Base-by-base conservation (phyloP, 1,139 yeast species). In the Pichia sp. region DNA sequence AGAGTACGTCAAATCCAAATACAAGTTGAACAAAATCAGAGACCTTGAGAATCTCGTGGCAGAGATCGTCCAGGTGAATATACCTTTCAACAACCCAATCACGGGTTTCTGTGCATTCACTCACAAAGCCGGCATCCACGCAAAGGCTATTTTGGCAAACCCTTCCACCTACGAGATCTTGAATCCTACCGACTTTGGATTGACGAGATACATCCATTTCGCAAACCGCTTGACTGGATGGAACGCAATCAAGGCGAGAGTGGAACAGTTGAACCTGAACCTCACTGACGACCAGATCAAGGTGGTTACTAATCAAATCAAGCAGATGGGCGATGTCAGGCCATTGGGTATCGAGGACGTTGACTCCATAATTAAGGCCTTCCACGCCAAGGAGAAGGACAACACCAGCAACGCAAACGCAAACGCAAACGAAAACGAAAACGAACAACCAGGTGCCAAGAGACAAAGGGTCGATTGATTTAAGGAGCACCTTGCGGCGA, bases 211-310 rank as follows among this genome's bases (percentile, higher is more conserved):
- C 64, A 79, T 80, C 59, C 84, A 80, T 65, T 80, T 80, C 63
- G 84, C 84, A 58, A 79, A 79, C 70, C 71, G 84, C 64, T 73
- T 80, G 66, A 80, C 84, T 13, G 84, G 84, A 46, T 80, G 73
- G 85, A 80, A 80, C 64, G 86, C 85, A 46, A 81, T 81, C 68
- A 81, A 81, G 69, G 77, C 84, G 26, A 76, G 86, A 73, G 85
- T 81, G 53, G 85, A 81, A 66, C 86, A 81, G 65, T 76, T 81
- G 71, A 81, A 81, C 68, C 74, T 81, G 70, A 74, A 78, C 62
- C 74, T 81, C 65, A 71, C 81, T 48, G 84, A 80, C 62, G 82
- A 77, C 55, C 84, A 80, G 70, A 75, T 81, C 67, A 80, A 80
- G 70, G 79, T 74, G 61, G 81, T 80, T 47, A 80, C 84, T 8